Evolutionary conservation across 805 yeast genomes (phyloP).

Genomic region (Kockiozyma suomiensis): DNA sequence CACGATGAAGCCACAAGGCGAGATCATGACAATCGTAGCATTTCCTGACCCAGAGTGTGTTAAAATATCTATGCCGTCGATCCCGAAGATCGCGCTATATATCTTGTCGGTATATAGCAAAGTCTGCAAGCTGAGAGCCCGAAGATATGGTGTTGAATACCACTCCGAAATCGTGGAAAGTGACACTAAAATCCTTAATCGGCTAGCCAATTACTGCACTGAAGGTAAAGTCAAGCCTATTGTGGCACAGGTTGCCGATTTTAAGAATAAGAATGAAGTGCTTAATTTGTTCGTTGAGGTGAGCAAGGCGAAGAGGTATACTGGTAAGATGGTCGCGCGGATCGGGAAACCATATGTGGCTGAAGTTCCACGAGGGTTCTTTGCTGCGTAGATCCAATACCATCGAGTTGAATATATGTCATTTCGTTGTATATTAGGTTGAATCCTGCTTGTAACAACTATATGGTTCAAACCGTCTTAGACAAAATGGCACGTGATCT

Average conservation of each 20-base stretch:
- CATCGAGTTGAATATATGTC: too few relatives aligned
- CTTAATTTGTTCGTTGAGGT: constrained; percentile 20
- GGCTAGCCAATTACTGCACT: constrained; percentile 19
- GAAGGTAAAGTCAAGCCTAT: constrained; percentile 31
- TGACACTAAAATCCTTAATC: constrained; percentile 1
- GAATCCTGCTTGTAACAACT: too few relatives aligned
- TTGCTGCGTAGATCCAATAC: constrained; percentile 15
- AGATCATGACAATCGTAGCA: constrained; percentile 23
- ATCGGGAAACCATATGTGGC: constrained; percentile 6
- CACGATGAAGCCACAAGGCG: constrained; percentile 24
- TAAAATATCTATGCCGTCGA: too few relatives aligned
- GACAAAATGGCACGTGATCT: too few relatives aligned
- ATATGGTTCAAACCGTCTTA: too few relatives aligned
- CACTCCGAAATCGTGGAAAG: constrained; percentile 13
- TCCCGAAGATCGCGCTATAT: background rate
- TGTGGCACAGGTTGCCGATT: constrained; percentile 21
- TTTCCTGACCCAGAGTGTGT: background rate
- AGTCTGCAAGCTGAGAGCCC: background rate
- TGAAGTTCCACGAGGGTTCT: constrained; percentile 6
- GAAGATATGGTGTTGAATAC: constrained; percentile 18
- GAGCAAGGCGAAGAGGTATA: constrained; percentile 20
- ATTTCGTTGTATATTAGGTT: too few relatives aligned
- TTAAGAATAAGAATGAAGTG: constrained; percentile 20
- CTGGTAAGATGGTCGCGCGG: constrained; percentile 32
- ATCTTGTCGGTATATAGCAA: background rate